Percentiles rank a stretch among this genome's conserved stretches.
Evolutionary conservation across 352 stramenopile genomes (phyloP).

Genomic region (Phytophthora pseudosyringae): DNA sequence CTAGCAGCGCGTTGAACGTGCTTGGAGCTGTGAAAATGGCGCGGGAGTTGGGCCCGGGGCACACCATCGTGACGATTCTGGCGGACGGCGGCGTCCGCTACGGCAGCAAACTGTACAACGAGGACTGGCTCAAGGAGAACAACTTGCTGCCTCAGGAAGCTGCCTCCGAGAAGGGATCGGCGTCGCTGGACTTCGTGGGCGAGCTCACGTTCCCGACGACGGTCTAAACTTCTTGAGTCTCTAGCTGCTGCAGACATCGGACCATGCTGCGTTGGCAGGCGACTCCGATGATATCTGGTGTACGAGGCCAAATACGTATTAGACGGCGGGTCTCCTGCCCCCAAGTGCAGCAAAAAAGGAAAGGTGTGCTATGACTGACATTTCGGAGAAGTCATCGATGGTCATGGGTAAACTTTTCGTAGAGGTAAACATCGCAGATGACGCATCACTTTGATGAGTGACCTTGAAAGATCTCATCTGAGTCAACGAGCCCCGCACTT

Average conservation of each 20-base stretch:
- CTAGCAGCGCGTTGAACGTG: slow-evolving; percentile 79
- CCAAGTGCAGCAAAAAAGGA: not conserved
- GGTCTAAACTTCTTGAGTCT: slow-evolving; percentile 13
- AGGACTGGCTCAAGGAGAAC: slow-evolving; percentile 68
- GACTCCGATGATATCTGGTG: not conserved
- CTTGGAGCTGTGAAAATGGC: slow-evolving; percentile 86
- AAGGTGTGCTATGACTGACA: not conserved
- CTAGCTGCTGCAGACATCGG: slow-evolving; percentile 1
- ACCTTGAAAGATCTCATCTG: not conserved
- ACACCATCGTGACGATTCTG: slow-evolving; percentile 84
- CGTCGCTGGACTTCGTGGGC: slow-evolving; percentile 48
- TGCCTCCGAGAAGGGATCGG: slow-evolving; percentile 7
- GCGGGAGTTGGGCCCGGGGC: slow-evolving; percentile 62
- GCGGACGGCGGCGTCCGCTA: slow-evolving; percentile 85
- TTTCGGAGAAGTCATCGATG: slow-evolving; percentile 7
- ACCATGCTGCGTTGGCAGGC: too few species aligned
- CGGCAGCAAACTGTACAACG: slow-evolving; percentile 85
- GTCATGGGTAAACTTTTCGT: slow-evolving; percentile 1
- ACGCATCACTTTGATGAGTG: slow-evolving; percentile 18
- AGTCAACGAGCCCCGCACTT: slow-evolving; percentile 2
- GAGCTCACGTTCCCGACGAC: slow-evolving; percentile 34
- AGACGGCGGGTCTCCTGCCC: slow-evolving; percentile 3
- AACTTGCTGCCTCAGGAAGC: slow-evolving; percentile 46
- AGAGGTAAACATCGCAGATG: slow-evolving; percentile 11
- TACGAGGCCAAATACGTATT: slow-evolving; percentile 3